These are phyloP conservation scores for Microcos paniculata DNA, from an alignment of 345 rosid genomes.

Conservation along the genomic window DNA sequence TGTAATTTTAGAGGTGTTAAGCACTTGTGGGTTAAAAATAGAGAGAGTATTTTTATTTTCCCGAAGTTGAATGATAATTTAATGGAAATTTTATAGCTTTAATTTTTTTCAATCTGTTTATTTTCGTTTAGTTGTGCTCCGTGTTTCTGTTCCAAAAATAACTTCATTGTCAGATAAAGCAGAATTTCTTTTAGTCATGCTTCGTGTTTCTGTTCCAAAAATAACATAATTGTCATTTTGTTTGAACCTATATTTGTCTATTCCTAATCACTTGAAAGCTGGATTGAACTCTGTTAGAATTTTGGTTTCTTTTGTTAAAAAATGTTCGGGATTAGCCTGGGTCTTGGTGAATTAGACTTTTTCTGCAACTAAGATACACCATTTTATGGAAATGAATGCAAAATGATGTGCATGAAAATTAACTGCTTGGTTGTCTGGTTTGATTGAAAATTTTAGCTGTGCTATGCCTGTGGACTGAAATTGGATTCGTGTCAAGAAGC, in stretches of 20 bases:
- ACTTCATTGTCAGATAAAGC: not conserved
- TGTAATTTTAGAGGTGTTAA: not conserved
- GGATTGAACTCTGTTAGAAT: not conserved
- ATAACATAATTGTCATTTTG: not conserved
- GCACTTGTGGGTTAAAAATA: not conserved
- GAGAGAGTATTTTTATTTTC: not conserved
- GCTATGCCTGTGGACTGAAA: not conserved
- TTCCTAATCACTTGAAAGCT: not conserved
- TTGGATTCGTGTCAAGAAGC: not conserved
- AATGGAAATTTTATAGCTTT: not conserved
- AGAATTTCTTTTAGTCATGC: not conserved
- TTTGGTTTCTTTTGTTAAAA: not conserved
- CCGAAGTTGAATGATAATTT: not conserved
- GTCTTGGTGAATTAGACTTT: not conserved
- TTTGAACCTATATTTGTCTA: not conserved
- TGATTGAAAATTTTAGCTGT: not conserved
- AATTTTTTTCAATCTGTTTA: slow-evolving; percentile 1
- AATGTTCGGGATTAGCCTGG: not conserved
- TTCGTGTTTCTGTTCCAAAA: not conserved
- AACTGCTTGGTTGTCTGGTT: not conserved
- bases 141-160: not conserved
- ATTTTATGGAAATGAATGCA: not conserved
- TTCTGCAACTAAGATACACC: not conserved
- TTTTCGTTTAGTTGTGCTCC: not conserved
- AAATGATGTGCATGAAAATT: not conserved